Evolutionary conservation across 306 rosid genomes (phyloP).

Genomic region (Citrullus mucosospermus): DNA sequence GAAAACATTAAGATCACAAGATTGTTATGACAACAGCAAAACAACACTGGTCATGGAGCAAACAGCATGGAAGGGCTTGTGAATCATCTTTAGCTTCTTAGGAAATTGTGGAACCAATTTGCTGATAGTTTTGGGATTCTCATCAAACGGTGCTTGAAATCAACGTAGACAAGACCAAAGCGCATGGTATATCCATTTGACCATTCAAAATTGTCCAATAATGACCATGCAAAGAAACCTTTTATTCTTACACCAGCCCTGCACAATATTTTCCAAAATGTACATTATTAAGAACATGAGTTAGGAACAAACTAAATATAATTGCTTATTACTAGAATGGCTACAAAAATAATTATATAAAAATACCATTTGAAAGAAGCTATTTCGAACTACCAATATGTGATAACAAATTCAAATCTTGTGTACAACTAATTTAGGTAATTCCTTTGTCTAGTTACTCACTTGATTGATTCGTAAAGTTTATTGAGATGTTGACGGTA

Average conservation of each 20-base stretch:
- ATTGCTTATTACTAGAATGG: no score
- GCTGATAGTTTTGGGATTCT: not conserved
- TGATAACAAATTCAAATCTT: no score
- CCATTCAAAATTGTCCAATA: conserved; percentile 8
- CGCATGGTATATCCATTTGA: not conserved
- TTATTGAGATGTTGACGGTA: not conserved
- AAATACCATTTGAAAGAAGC: no score
- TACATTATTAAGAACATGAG: no score
- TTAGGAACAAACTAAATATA: not conserved
- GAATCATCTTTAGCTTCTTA: not conserved
- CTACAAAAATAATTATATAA: no score
- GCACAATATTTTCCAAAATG: not conserved
- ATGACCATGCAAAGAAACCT: conserved; percentile 5
- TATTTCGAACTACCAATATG: no score
- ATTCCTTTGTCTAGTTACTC: not conserved
- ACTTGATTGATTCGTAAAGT: not conserved
- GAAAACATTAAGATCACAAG: no score
- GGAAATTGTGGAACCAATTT: not conserved
- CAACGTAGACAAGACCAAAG: not conserved
- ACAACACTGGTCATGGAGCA: no score
- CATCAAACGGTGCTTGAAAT: not conserved
- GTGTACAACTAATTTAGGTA: no score
- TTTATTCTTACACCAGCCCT: not conserved
- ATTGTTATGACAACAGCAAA: no score
- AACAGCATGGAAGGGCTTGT: no score